These are phyloP conservation scores for Lagenidium sp. DNA, from an alignment of 352 stramenopile genomes.

Conservation along the genomic window DNA sequence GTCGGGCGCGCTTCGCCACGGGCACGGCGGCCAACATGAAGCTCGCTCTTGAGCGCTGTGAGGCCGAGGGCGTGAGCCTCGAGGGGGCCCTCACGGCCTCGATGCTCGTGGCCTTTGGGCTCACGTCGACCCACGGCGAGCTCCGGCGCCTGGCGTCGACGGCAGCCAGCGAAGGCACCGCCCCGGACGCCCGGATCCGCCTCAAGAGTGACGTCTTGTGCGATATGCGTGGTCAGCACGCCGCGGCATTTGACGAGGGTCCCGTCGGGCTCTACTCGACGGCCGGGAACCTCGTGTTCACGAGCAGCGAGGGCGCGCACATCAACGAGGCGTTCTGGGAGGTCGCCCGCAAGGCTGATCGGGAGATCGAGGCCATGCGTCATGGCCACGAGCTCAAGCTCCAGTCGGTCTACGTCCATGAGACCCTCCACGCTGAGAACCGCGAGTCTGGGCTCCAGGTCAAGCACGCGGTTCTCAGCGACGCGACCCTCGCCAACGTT, in stretches of 20 bases:
- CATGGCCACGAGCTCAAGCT: slow-evolving; percentile 50
- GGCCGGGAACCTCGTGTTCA: slow-evolving; percentile 34
- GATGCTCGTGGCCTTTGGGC: slow-evolving; percentile 32
- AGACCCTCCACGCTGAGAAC: slow-evolving; percentile 37
- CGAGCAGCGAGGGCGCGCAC: slow-evolving; percentile 32
- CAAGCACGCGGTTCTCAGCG: slow-evolving; percentile 32
- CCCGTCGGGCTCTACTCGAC: slow-evolving; percentile 40
- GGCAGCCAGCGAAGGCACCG: slow-evolving; percentile 6
- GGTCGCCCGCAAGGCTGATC: slow-evolving; percentile 34
- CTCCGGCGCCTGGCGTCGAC: slow-evolving; percentile 4
- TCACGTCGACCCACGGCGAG: slow-evolving; percentile 21
- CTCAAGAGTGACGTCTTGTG: slow-evolving; percentile 41
- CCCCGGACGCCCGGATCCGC: slow-evolving; percentile 14
- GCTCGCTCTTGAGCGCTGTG: slow-evolving; percentile 22
- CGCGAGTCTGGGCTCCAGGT: slow-evolving; percentile 20
- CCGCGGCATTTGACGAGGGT: slow-evolving; percentile 6
- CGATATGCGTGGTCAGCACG: slow-evolving; percentile 29
- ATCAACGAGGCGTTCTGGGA: slow-evolving; percentile 36
- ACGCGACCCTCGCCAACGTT: slow-evolving; percentile 25
- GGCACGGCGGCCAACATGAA: slow-evolving; percentile 32
- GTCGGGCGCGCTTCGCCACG: slow-evolving; percentile 31
- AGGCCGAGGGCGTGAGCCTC: slow-evolving; percentile 27
- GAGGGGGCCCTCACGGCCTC: slow-evolving; percentile 34
- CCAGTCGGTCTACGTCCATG: slow-evolving; percentile 51
- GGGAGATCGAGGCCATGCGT: slow-evolving; percentile 27